Percentiles rank a stretch among this genome's conserved stretches.
Conservation (phyloP, 768 basidiomycete genomes). For the Asterophora parasitica region DNA sequence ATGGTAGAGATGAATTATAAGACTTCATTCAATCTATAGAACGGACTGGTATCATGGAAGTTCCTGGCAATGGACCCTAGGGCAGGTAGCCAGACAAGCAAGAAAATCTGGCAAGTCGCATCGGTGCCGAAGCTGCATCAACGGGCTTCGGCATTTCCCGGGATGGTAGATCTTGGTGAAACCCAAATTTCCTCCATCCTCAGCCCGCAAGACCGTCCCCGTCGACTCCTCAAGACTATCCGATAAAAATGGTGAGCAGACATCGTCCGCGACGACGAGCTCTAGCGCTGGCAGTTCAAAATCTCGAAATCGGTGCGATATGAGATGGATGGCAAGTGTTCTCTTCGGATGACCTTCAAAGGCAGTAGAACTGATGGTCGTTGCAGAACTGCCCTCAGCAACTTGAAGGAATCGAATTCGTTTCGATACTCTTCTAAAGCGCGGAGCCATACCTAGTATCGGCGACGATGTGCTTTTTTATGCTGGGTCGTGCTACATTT, state of each 20-base stretch:
- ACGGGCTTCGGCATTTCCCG: background rate
- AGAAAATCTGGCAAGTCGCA: no score
- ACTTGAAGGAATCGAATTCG: constrained; percentile 12
- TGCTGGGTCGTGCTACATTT: constrained; percentile 33
- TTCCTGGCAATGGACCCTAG: no score
- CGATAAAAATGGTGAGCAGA: constrained; percentile 49
- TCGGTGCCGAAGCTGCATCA: no score
- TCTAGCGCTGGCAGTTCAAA: constrained; percentile 33
- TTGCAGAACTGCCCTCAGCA: constrained; percentile 23
- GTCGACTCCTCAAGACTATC: constrained; percentile 35
- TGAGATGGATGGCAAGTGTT: constrained; percentile 52
- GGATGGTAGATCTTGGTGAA: background rate
- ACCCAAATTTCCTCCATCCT: background rate
- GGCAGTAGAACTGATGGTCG: constrained; percentile 3
- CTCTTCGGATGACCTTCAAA: constrained; percentile 30
- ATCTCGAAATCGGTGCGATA: constrained; percentile 21
- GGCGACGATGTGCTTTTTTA: constrained; percentile 33
- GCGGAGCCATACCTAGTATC: constrained; percentile 30
- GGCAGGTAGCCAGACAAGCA: no score
- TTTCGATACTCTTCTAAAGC: constrained; percentile 14
- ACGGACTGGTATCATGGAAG: no score
- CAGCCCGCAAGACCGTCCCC: constrained; percentile 1
- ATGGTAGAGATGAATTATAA: no score
- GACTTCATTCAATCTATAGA: no score
- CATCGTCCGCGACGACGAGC: constrained; percentile 29